Conservation (phyloP, 208 protist species). For the Trypanosoma avium region DNA sequence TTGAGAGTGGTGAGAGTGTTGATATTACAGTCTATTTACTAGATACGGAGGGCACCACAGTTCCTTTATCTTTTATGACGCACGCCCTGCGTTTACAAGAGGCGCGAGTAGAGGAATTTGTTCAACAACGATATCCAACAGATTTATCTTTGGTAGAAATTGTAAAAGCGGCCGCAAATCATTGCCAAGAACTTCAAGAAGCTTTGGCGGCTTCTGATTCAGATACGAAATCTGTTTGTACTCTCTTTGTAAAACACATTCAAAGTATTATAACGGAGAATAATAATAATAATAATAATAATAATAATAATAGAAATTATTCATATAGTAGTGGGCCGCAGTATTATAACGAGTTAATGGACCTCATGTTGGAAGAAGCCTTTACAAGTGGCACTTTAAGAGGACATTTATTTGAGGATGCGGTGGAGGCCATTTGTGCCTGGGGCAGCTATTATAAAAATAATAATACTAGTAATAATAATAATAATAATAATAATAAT, state of each 20-base stretch:
- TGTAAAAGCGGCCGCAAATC: constrained; percentile 16
- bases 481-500: too few relatives aligned
- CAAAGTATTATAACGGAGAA: constrained; percentile 14
- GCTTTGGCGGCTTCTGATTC: constrained; percentile 16
- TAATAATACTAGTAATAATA: too few relatives aligned
- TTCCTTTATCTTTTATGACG: constrained; percentile 76
- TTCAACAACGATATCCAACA: constrained; percentile 40
- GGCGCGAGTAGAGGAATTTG: constrained; percentile 34
- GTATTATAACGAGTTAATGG: constrained; percentile 63
- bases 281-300: too few relatives aligned
- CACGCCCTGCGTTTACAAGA: constrained; percentile 50
- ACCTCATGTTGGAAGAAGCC: constrained; percentile 47
- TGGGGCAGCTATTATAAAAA: constrained; percentile 13
- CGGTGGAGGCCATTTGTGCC: constrained; percentile 29
- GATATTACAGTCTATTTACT: constrained; percentile 44
- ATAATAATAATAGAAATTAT: too few relatives aligned
- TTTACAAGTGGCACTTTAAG: constrained; percentile 36
- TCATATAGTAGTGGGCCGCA: constrained; percentile 22
- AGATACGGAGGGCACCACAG: constrained; percentile 86
- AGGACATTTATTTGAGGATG: constrained; percentile 45
- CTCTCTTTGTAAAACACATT: constrained; percentile 33
- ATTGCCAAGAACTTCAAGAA: constrained; percentile 6
- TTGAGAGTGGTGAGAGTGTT: too few relatives aligned
- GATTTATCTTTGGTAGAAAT: constrained; percentile 20
- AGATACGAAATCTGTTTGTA: constrained; percentile 14